Evolutionary conservation across 2,329 filamentous ascomycete species (phyloP).

Genomic region (Colletotrichum liaoningense): DNA sequence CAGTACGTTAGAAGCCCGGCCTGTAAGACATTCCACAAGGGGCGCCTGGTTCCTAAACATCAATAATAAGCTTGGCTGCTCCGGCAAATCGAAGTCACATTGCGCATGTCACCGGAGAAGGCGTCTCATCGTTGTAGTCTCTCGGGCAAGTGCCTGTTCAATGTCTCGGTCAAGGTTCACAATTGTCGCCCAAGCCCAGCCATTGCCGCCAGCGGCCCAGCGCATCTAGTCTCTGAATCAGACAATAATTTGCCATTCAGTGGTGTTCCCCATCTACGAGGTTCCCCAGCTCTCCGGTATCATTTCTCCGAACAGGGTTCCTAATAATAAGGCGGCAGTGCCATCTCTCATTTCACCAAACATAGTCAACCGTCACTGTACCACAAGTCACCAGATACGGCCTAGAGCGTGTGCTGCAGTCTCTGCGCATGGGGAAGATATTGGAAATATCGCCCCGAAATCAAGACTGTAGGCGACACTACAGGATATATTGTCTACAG

Average conservation of each 20-base stretch:
- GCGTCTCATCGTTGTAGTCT: neutral
- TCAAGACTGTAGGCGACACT: neutral
- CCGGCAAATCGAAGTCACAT: neutral
- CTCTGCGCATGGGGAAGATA: neutral
- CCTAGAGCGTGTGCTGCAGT: no score
- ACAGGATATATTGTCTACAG: neutral
- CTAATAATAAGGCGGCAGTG: neutral
- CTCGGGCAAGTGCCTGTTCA: constrained; percentile 1
- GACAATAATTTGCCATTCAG: neutral
- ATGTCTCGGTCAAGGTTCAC: constrained; percentile 6
- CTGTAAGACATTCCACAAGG: constrained; percentile 20
- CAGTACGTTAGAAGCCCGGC: neutral
- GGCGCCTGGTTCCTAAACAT: neutral
- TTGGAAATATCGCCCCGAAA: neutral
- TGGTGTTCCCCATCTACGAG: neutral
- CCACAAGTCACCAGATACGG: neutral
- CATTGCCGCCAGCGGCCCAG: neutral
- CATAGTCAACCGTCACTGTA: no score
- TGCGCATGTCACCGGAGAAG: neutral
- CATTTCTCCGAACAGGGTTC: neutral
- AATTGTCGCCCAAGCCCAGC: neutral
- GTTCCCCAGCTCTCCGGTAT: constrained; percentile 5
- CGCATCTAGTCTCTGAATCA: neutral
- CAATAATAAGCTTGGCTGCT: constrained; percentile 1
- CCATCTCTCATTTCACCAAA: neutral